Percentiles rank a stretch among this genome's conserved stretches.
Evolutionary conservation across 257 asterid species (phyloP).

Genomic region (Jasminum sambac): DNA sequence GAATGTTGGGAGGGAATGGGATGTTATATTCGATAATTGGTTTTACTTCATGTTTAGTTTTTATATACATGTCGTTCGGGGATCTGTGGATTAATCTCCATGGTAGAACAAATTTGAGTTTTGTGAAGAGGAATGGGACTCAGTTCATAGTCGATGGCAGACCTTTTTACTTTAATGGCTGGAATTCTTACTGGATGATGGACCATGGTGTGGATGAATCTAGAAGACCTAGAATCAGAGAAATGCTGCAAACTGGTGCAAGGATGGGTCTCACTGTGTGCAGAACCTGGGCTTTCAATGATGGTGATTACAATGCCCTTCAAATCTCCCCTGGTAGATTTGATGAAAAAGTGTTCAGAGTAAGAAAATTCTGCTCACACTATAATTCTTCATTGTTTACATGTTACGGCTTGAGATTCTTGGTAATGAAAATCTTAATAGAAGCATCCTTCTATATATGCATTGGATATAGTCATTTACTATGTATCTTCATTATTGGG

Average conservation of each 20-base stretch:
- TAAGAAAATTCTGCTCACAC: constrained; percentile 36
- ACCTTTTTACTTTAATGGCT: constrained; percentile 85
- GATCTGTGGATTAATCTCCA: constrained; percentile 58
- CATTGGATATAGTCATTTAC: constrained; percentile 4
- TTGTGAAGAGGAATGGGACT: constrained; percentile 93
- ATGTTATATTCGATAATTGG: constrained; percentile 80
- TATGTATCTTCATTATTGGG: constrained; percentile 11
- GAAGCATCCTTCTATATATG: constrained; percentile 2
- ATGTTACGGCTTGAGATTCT: background rate
- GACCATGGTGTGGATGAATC: constrained; percentile 80
- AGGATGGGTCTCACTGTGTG: constrained; percentile 97
- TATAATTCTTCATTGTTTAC: background rate
- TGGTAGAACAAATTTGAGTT: constrained; percentile 50
- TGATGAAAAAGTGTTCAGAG: constrained; percentile 82
- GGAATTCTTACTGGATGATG: constrained; percentile 99
- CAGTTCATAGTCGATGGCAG: constrained; percentile 85
- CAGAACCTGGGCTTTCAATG: constrained; percentile 98
- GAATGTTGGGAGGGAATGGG: constrained; percentile 72
- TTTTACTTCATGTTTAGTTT: constrained; percentile 73
- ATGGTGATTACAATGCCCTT: constrained; percentile 89
- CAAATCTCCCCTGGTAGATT: constrained; percentile 87
- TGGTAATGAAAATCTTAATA: background rate
- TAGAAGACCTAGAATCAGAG: constrained; percentile 58
- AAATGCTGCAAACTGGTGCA: constrained; percentile 76
- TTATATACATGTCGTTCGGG: constrained; percentile 83